Base-by-base conservation (phyloP, 768 basidiomycete genomes). In the Leucocoprinus leucothites region DNA sequence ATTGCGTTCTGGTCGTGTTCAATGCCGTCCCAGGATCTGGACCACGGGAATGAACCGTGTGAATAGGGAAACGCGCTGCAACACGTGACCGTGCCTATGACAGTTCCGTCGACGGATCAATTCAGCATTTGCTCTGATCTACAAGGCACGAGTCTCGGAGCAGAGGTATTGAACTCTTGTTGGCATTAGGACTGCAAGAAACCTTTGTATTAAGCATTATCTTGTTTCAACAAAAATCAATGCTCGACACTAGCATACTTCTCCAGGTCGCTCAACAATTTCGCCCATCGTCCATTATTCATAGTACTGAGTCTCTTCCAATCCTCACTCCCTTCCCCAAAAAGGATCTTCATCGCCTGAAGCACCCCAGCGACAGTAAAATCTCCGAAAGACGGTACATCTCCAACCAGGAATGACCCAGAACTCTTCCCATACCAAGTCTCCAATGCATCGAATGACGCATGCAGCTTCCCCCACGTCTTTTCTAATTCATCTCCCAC, bases 231-330 rank as follows among this genome's bases (percentile, higher is more conserved):
- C 19, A 19, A 45, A 21, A 19, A 8, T 16, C 35, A 47, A n/a
- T 52, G 28, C 22, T 48, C 53, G 6, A 38, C 25, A 43, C 47
- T 55, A 1, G 59, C 58, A 35, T 56, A 62, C 19, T 52, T 24
- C 24, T 53, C 38, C 46, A 62, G 62, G 14, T 56, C 18, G 8
- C 45, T 49, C 43, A 55, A 26, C 26, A 57, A 51, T 26, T 55
- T 61, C 26, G 43, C 66, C 79, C 77, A 80, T 34, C 70, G 63
- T 16, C 76, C 77, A 14, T 62, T 68, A 48, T 77, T 64, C 73
- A 70, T 75, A 22, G 57, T 64, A 40, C 56, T 58, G 14, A 81
- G 55, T n/a, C 70, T 67, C 43, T 66, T 69, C 77, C 78, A 81
- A 49, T 74, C 69, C 40, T 67, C 58, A 40, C 74, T 74, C 11